A percentile compares a stretch with the other conserved stretches of the same genome.
Conservation (phyloP, 2,329 filamentous ascomycete genomes). For the Ophiostoma montium region DNA sequence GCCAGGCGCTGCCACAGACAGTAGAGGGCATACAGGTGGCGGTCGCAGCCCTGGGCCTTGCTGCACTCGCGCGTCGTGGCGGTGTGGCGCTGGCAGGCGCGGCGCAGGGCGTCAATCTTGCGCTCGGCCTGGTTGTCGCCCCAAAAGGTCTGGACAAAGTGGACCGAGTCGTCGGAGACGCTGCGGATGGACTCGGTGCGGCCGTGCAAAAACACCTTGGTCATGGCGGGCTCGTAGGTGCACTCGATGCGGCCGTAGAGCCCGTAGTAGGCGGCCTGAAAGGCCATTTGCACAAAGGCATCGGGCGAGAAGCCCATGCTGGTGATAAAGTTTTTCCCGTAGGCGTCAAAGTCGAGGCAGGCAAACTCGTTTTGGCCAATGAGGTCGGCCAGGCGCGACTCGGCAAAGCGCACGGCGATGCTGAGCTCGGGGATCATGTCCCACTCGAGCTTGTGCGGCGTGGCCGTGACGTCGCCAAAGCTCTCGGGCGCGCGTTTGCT, state of each 20-base stretch:
- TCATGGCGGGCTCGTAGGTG: constrained; percentile 97
- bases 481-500: constrained; percentile 81
- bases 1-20: constrained; percentile 87
- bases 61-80: constrained; percentile 69
- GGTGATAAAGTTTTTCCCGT: constrained; percentile 96
- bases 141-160: constrained; percentile 92
- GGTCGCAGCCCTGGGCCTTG: constrained; percentile 80
- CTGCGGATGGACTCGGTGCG: constrained; percentile 87
- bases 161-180: constrained; percentile 68
- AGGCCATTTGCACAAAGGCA: constrained; percentile 97
- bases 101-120: constrained; percentile 75
- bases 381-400: constrained; percentile 83
- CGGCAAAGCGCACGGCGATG: constrained; percentile 85
- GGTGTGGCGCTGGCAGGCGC: constrained; percentile 73
- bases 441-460: constrained; percentile 93
- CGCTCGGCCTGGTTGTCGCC: constrained; percentile 67
- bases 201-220: constrained; percentile 83
- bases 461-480: constrained; percentile 87
- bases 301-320: constrained; percentile 94
- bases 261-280: constrained; percentile 95
- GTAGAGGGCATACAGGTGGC: constrained; percentile 86
- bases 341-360: constrained; percentile 75
- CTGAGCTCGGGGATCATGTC: constrained; percentile 87
- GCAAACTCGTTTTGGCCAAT: constrained; percentile 96
- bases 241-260: constrained; percentile 88